Evolutionary conservation across 345 rosid species (phyloP).

Genomic region (Acer campestre): DNA sequence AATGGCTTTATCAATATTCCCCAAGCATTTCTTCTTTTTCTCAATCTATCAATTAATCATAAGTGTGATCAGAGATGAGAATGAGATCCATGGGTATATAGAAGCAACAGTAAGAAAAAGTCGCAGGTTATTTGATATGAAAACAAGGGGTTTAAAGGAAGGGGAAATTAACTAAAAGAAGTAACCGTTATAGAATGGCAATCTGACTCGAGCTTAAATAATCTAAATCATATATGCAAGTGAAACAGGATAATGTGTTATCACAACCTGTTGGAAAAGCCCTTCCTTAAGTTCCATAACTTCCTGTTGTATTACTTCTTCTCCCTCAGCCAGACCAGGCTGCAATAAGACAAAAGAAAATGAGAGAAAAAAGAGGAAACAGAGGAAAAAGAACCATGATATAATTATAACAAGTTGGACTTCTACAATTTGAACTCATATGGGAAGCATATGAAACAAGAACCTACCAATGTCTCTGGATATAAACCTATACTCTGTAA

Average conservation of each 20-base stretch:
- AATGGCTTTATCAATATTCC: constrained; percentile 58
- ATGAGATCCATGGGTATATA: neutral
- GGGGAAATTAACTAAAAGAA: neutral
- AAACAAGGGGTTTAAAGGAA: neutral
- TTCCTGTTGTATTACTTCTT: constrained; percentile 61
- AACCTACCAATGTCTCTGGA: constrained; percentile 79
- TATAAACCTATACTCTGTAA: constrained; percentile 81
- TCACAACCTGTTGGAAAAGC: constrained; percentile 68
- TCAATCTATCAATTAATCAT: constrained; percentile 51
- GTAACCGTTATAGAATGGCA: neutral
- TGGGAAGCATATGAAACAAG: constrained; percentile 8
- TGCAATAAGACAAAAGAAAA: constrained; percentile 34
- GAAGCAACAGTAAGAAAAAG: neutral
- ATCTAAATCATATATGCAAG: neutral
- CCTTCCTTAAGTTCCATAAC: constrained; percentile 69
- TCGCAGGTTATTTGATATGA: neutral
- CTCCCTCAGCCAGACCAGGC: constrained; percentile 92
- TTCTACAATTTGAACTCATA: neutral
- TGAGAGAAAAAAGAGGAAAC: constrained; percentile 4
- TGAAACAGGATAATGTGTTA: constrained; percentile 3
- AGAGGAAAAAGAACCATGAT: neutral
- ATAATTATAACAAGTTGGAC: neutral
- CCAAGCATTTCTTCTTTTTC: constrained; percentile 60
- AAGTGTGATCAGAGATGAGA: constrained; percentile 12
- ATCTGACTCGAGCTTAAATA: constrained; percentile 1